A percentile compares a stretch with the other conserved stretches of the same genome.
phyloP scores from a whole-genome alignment of 1,139 yeast species.

The Arxiozyma heterogenica region DNA sequence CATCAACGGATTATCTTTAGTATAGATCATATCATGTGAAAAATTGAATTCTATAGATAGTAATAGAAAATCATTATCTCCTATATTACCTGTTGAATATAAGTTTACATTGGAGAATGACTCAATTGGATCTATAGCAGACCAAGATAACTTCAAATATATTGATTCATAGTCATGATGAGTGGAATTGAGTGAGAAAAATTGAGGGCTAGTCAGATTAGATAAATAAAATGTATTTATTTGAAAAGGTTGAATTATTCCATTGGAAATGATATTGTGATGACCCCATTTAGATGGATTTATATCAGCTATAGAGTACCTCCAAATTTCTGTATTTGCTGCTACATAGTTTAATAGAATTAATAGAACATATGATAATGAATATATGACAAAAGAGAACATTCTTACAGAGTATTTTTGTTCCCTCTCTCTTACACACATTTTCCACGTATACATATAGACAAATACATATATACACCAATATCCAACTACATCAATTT shows the following conservation, averaged over 20 bases:
- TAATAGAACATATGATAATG: not conserved
- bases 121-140: not conserved
- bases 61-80: not conserved
- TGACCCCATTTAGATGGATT: not conserved
- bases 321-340: slow-evolving; percentile 1
- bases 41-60: not conserved
- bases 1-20: not conserved
- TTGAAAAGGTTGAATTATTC: not conserved
- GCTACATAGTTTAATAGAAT: not conserved
- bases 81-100: not conserved
- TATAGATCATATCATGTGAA: not conserved
- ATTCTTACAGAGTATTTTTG: too few species aligned
- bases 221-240: not conserved
- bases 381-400: not conserved
- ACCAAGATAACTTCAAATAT: slow-evolving; percentile 1
- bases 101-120: not conserved
- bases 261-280: not conserved
- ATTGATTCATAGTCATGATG: not conserved
- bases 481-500: too few species aligned
- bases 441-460: too few species aligned
- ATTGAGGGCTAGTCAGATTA: not conserved
- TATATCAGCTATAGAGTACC: not conserved
- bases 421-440: too few species aligned
- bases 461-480: too few species aligned
- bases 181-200: not conserved